These are phyloP conservation scores for Lycium ferocissimum DNA, from an alignment of 257 asterid genomes.

Conservation along the genomic window DNA sequence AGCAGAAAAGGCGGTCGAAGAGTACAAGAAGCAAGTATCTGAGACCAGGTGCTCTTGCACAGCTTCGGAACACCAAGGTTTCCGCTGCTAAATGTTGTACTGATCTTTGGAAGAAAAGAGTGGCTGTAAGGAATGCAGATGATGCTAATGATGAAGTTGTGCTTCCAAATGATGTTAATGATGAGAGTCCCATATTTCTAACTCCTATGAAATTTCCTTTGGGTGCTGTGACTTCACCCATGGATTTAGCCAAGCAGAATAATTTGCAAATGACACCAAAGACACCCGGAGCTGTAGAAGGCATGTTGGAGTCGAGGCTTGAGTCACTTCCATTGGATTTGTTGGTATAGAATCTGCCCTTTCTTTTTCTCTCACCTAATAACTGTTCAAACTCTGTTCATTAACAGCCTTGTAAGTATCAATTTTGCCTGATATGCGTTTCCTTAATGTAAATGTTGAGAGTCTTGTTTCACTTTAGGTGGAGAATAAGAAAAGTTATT, in stretches of 20 bases:
- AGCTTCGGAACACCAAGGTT: constrained; percentile 72
- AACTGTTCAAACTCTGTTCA: neutral
- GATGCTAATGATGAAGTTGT: constrained; percentile 39
- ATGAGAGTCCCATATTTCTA: constrained; percentile 45
- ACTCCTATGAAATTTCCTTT: constrained; percentile 68
- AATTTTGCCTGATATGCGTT: neutral
- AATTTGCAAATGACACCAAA: constrained; percentile 65
- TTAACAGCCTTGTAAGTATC: neutral
- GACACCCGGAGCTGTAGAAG: constrained; percentile 66
- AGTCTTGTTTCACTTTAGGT: neutral
- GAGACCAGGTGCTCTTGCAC: constrained; percentile 94
- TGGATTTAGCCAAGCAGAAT: constrained; percentile 45
- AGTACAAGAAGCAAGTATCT: constrained; percentile 61
- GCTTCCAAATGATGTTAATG: constrained; percentile 37
- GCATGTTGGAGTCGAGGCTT: constrained; percentile 67
- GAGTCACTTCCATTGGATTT: constrained; percentile 89
- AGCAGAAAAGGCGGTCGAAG: constrained; percentile 60
- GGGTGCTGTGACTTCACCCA: constrained; percentile 43
- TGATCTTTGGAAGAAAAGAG: constrained; percentile 80
- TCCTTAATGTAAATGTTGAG: neutral
- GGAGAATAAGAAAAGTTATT: neutral
- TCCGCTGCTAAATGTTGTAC: constrained; percentile 75
- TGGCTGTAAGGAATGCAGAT: constrained; percentile 52
- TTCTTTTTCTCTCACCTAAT: neutral
- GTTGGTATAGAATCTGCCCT: constrained; percentile 61